Base-by-base conservation (phyloP, 768 basidiomycete species). In the Lactifluus hygrophoroides region DNA sequence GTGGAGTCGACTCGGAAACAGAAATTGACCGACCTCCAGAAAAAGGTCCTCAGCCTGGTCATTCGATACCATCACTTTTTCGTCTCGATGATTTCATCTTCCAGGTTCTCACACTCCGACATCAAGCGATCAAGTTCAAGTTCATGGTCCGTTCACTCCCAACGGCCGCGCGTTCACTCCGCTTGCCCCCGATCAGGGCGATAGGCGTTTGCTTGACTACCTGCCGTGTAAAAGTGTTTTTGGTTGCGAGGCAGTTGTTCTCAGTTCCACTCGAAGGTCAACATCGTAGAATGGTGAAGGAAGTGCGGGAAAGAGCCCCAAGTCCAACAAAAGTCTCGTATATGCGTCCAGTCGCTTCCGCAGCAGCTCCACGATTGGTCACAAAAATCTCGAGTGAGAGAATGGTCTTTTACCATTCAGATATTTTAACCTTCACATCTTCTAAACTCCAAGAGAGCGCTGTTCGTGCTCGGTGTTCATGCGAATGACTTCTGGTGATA, bases 391-490 rank as follows among this genome's bases (percentile, higher is more conserved):
- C 95, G 49, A 92, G 80, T 17, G 82, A 81, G 77, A 90, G 84
- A 34, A 88, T 79, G 14, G 74, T 70, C 67, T 85, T 82, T 58
- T 86, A 84, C 2, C 86, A 82, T 64, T 94, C 87, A 0, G 82
- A 71, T 7, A 90, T 81, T 67, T 87, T 92, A 60, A 81, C 75
- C 62, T 82, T 86, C 54, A 94, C 80, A 60, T 90, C 88, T 61
- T 87, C 84, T 54, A 93, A 72, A 64, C 80, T 87, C 51, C 83
- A 80, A 4, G 81, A 75, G 35, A 95, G 77, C n/a, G n/a, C 27
- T 77, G 82, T 65, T 94, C 90, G 57, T 92, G 87, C 63, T 97
- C 94, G 4, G 83, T 83, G 66, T 87, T 94, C 90, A 99, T 94
- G 37, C 84, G 84, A 54, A 81, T 73, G 42, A 96, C 92, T 70